Evolutionary conservation across 2,329 filamentous ascomycete species (phyloP), one percentile per base, ranked within the genome.

Genomic region (Pestalotiopsis sp.): DNA sequence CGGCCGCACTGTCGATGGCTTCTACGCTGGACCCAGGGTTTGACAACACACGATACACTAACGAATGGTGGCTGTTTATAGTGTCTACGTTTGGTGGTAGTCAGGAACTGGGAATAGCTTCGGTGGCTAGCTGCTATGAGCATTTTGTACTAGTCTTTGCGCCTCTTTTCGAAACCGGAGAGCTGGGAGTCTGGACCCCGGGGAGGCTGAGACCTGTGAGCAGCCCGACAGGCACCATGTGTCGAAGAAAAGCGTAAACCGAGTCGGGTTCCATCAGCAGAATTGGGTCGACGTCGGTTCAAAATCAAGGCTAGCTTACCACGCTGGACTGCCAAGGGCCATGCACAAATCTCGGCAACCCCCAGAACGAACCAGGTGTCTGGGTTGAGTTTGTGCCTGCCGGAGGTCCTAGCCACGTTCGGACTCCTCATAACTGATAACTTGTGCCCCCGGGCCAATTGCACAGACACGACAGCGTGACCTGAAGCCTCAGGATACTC

Each of bases 51-150:
- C 57, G 17, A 59, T 27, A 23, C 57, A 59, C 57, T 59, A 59
- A 36, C 14, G 25, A 27, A 36, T 23, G 57, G 23, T 59, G 57
- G 57, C 23, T 36, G 27, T 59, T 20, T 59, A 59, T 59, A 59
- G 57, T 59, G 25, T 36, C 11, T 59, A 36, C 57, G 27, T 5
- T n/a, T 31, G 14, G 14, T 23, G 57, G 27, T 59, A 59, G 57
- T 59, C 57, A 59, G 57, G 57, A 59, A 59, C 57, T 59, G 57
- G 27, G 57, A 13, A 59, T 59, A 36, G 57, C 27, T 12, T 36
- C 27, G 23, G 23, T 17, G 57, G 17, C 57, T 59, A 23, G 27
- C 57, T 59, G 27, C 57, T 14, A 27, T 14, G 23, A 23, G 57
- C 57, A 5, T 20, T 36, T 59, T 2, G 14, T 59, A 23, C 57